Base-by-base conservation (phyloP, 148 eudicot species). In the Hydrangea macrophylla region DNA sequence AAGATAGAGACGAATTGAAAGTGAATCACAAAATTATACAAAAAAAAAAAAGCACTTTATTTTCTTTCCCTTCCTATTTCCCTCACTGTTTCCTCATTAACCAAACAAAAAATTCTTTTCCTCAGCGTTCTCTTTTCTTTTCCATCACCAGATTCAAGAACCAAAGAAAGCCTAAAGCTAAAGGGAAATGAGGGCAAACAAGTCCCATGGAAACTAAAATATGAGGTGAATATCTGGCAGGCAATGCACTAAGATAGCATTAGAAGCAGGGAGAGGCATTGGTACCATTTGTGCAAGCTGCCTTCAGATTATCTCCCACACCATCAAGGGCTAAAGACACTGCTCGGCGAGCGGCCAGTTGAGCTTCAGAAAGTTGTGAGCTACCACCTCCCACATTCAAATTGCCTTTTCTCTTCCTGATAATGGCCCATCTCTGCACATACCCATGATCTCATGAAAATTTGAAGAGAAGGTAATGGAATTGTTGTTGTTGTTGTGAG, bases 351-450 rank as follows among this genome's bases (percentile, higher is more conserved):
- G 89, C 76, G 37, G 88, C 92, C 61, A 82, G 64, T 42, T 83
- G 86, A 36, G 72, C 69, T 64, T 86, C 92, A 37, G 92, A 76
- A 69, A 67, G 80, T 66, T 75, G 84, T 36, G 87, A 65, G 58
- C 80, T 67, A 44, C 68, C 69, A 44, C 68, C 73, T 59, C 79
- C 79, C 50, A 64, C 32, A 35, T 59, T 81, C 58, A 57, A 33
- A 73, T 62, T 65, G 39, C 70, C 78, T 55, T 83, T 76, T 53
- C 74, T 80, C 78, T 82, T 93, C 84, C 72, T 90, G 64, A 88
- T 74, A 78, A 62, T 79, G 58, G 80, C 44, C 92, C 95, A 88
- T 73, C 97, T 88, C 96, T 93, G 95, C 79, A 72, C 27, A 68
- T 39, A 62, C 24, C 44, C 40, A 70, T 31, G 55, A 63, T 62